Evolutionary conservation across 129 eudicot species (phyloP).

Genomic region (Tagetes patula): DNA sequence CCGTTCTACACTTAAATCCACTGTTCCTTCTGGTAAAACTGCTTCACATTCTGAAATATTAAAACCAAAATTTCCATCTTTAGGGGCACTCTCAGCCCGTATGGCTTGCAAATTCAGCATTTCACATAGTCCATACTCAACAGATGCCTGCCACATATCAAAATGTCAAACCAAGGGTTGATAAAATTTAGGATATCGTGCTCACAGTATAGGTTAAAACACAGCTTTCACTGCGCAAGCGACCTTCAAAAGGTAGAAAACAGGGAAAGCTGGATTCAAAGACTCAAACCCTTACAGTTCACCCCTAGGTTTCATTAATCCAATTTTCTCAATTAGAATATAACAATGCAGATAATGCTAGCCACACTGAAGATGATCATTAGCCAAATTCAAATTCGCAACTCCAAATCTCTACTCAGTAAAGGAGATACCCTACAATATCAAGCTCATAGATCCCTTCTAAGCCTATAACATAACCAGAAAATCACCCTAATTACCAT

Average conservation of each 20-base stretch:
- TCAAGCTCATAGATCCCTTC: background rate
- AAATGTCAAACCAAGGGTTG: conserved; percentile 11
- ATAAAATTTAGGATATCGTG: background rate
- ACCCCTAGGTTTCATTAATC: background rate
- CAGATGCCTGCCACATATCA: conserved; percentile 56
- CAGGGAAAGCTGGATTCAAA: too few species aligned
- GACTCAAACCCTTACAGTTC: too few species aligned
- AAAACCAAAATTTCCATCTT: conserved; percentile 73
- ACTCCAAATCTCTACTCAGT: conserved; percentile 6
- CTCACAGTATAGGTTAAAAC: background rate
- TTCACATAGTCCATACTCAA: conserved; percentile 92
- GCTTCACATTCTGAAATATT: conserved; percentile 67
- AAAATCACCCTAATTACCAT: background rate
- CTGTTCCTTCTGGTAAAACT: conserved; percentile 63
- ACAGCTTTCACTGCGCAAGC: background rate
- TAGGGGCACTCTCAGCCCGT: conserved; percentile 63
- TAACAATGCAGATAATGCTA: conserved; percentile 2
- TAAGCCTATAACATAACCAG: background rate
- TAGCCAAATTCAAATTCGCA: conserved; percentile 10
- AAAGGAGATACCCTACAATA: background rate
- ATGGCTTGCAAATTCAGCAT: conserved; percentile 74
- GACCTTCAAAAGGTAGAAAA: background rate
- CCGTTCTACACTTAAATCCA: conserved; percentile 48
- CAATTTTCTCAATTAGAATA: background rate
- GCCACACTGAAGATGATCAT: background rate